Evolutionary conservation across 176 grass and related monocot genomes (phyloP), one percentile per base, ranked within the genome.

Genomic region (Aechmea fasciata): DNA sequence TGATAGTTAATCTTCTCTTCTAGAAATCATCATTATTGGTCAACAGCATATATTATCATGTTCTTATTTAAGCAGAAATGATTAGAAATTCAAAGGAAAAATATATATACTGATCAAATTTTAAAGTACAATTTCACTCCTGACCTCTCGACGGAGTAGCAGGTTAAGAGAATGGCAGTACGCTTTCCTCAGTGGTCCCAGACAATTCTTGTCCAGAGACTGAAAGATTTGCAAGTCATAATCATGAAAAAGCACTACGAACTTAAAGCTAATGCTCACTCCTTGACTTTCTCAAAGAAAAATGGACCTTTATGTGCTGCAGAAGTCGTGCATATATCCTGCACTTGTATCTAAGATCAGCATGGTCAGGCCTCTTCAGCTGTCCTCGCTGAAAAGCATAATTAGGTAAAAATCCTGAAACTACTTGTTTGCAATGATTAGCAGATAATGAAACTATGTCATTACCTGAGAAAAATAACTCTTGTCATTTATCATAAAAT

Each of bases 111-210:
- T 41, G 33, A 7, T 41, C 33, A 41, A 41, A 41, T 7, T 41
- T 41, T 5, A 1, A 41, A 41, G 11, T 19, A 10, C 24, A 25
- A 63, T 2, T 62, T 18, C 4, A 20, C 49, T 19, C 29, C 24
- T 55, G 71, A 97, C 93, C 93, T 97, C 93, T 71, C 87, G 82
- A 22, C 85, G 89, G 90, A 97, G 85, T 68, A 97, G 82, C 73
- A 89, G 59, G 69, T 92, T 97, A 62, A 97, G 63, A 69, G 93
- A 97, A 83, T 92, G 93, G 17, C 89, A 97, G 57, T 92, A 97
- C 79, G 93, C 48, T 80, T 92, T 97, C 63, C 89, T 79, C 66
- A 97, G 83, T 78, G 93, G 89, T 14, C 54, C 65, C 82, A 97
- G 67, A 77, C 89, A 97, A 77, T 87, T 97, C 74, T 87, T 92